Evolutionary conservation across 2,329 filamentous ascomycete genomes (phyloP), one percentile per base, ranked within the genome.

Genomic region (Cladosporium phlei): DNA sequence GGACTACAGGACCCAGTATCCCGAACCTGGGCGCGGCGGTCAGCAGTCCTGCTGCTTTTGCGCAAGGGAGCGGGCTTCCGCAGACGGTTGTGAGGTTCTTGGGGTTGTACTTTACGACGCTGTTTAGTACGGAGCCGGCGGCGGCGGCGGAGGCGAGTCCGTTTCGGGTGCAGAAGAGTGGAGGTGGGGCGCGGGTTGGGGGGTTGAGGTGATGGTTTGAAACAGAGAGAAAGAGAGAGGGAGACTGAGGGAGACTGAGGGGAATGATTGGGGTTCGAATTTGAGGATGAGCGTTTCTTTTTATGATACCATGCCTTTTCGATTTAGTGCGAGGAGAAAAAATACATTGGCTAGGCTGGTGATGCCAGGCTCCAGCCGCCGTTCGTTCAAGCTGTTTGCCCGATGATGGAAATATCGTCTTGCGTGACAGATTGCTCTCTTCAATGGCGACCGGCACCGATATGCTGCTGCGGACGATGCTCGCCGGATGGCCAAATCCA

Each of bases 101-200:
- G n/a, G 70, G 66, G 28, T 52, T 74, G 38, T 74, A 74, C 52
- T 54, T 73, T 5, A 61, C 65, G 25, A 73, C 67, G 46, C 52
- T 74, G 45, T 71, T 74, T 43, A 64, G 65, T 5, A 68, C 73
- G 39, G 69, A 73, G 58, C 59, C 67, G 19, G 67, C 63, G 50
- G 61, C 61, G 52, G 66, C 70, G 3, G 71, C 71, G 4, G 63
- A 69, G 51, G 62, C 64, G 46, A 72, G 70, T 52, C 62, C 69
- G 5, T 74, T 72, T 54, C 33, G 21, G n/a, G 20, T 47, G 37
- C 45, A 47, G 35, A 47, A 17, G 21, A 30, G 35, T 27, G 45
- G 45, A 1, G 35, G 33, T 8, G 35, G 44, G 10, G 44, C 39
- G 34, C 32, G 44, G 44, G 28, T 35, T 20, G 34, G 44, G 38